Conservation (phyloP, 768 basidiomycete species). For the Kondoa subrosea region DNA sequence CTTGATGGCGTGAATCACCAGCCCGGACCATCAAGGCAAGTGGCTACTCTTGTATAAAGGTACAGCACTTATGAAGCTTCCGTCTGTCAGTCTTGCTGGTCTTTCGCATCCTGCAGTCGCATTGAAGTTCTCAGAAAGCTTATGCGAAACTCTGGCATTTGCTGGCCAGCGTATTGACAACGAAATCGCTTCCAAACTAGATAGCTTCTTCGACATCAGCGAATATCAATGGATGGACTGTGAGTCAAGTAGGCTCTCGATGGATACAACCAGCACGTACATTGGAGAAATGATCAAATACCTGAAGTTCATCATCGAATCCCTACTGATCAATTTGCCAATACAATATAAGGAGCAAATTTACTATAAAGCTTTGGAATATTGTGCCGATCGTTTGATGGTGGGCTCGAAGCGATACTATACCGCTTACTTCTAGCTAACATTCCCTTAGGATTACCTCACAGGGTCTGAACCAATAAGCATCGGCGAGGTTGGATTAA, state of each 20-base stretch:
- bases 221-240: conserved; percentile 79
- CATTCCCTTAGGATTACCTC: conserved; percentile 23
- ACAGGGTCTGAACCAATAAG: conserved; percentile 21
- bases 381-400: conserved; percentile 75
- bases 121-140: conserved; percentile 37
- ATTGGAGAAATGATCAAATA: conserved; percentile 88
- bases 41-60: conserved; percentile 69
- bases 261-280: conserved; percentile 70
- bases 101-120: conserved; percentile 10
- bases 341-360: conserved; percentile 75
- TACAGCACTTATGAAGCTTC: conserved; percentile 38
- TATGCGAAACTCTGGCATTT: conserved; percentile 49
- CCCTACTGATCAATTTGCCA: conserved; percentile 51
- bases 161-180: conserved; percentile 60
- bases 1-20: too few relatives aligned
- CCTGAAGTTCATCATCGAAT: conserved; percentile 85
- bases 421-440: background rate
- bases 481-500: conserved; percentile 22
- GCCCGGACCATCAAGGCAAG: too few relatives aligned
- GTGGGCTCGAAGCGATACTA: conserved; percentile 37
- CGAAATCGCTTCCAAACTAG: conserved; percentile 76
- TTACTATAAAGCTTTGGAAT: conserved; percentile 69
- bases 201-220: conserved; percentile 85
- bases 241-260: conserved; percentile 35
- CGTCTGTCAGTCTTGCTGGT: background rate